A percentile compares a stretch with the other conserved stretches of the same genome.
phyloP scores from a whole-genome alignment of 1,284 basidiomycete genomes.

The Peniophora sp. region DNA sequence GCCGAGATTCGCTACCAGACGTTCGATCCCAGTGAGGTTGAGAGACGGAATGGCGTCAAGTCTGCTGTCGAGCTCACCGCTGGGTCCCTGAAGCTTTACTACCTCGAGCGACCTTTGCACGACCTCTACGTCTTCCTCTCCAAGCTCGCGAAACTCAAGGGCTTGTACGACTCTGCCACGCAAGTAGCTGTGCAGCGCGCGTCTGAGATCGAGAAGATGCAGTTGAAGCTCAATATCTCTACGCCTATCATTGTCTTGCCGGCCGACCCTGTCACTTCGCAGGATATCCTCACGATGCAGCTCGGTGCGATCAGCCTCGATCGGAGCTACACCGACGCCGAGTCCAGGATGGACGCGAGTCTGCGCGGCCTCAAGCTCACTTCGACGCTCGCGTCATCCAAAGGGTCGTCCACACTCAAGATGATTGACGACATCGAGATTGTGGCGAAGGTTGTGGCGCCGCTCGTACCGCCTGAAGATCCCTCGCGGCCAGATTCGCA shows the following conservation, averaged over 20 bases:
- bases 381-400: slow-evolving; percentile 55
- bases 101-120: slow-evolving; percentile 83
- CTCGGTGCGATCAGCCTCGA: slow-evolving; percentile 86
- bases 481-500: slow-evolving; percentile 59
- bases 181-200: slow-evolving; percentile 90
- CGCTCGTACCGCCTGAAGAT: slow-evolving; percentile 24
- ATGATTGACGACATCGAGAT: slow-evolving; percentile 93
- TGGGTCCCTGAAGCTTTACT: slow-evolving; percentile 89
- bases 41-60: slow-evolving; percentile 76
- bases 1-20: slow-evolving; percentile 96
- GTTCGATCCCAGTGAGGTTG: slow-evolving; percentile 61
- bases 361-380: slow-evolving; percentile 82
- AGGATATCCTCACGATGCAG: slow-evolving; percentile 73
- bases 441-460: slow-evolving; percentile 65
- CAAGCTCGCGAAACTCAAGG: slow-evolving; percentile 88
- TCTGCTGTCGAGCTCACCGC: slow-evolving; percentile 80
- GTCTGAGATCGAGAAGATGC: slow-evolving; percentile 84
- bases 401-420: slow-evolving; percentile 52
- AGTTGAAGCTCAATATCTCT: slow-evolving; percentile 86
- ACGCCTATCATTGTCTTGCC: slow-evolving; percentile 94
- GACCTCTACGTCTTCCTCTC: slow-evolving; percentile 81
- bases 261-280: slow-evolving; percentile 53
- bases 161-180: slow-evolving; percentile 92
- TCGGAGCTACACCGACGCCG: slow-evolving; percentile 66
- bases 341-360: slow-evolving; percentile 68